phyloP scores from a whole-genome alignment of 495 filamentous ascomycete genomes.

The Neurospora sp. region DNA sequence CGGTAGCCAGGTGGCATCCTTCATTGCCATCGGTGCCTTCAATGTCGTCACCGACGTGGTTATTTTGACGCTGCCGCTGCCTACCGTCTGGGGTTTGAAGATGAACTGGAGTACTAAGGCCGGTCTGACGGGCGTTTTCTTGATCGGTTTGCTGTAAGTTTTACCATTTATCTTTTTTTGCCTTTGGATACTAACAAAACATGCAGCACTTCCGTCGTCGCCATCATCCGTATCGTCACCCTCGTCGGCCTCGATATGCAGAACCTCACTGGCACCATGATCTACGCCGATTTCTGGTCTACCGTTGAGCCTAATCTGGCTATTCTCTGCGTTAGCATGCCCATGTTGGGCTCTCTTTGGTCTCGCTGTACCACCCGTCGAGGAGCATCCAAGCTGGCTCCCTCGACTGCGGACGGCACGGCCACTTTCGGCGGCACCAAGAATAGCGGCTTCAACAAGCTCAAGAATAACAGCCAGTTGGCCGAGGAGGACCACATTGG shows the following conservation, averaged over 20 bases:
- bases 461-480: background rate
- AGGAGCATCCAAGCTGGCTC: conserved; percentile 9
- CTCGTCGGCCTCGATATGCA: conserved; percentile 10
- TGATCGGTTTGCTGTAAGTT: conserved; percentile 17
- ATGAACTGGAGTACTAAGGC: conserved; percentile 11
- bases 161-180: background rate
- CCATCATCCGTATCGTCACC: conserved; percentile 20
- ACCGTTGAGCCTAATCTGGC: conserved; percentile 20
- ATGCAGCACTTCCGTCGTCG: conserved; percentile 5
- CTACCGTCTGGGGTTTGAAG: conserved; percentile 13
- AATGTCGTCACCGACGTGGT: conserved; percentile 20
- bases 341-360: conserved; percentile 13
- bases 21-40: conserved; percentile 17
- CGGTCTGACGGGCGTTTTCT: conserved; percentile 18
- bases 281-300: conserved; percentile 23
- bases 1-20: conserved; percentile 9
- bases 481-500: background rate
- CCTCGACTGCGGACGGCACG: background rate
- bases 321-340: conserved; percentile 25
- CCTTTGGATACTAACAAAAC: background rate
- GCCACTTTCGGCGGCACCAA: conserved; percentile 1
- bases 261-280: conserved; percentile 17
- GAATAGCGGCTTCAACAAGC: conserved; percentile 7
- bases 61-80: conserved; percentile 16
- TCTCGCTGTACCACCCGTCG: conserved; percentile 5